Evolutionary conservation across 106 monocot species (phyloP), one percentile per base, ranked within the genome.

Genomic region (Phalaenopsis equestris): DNA sequence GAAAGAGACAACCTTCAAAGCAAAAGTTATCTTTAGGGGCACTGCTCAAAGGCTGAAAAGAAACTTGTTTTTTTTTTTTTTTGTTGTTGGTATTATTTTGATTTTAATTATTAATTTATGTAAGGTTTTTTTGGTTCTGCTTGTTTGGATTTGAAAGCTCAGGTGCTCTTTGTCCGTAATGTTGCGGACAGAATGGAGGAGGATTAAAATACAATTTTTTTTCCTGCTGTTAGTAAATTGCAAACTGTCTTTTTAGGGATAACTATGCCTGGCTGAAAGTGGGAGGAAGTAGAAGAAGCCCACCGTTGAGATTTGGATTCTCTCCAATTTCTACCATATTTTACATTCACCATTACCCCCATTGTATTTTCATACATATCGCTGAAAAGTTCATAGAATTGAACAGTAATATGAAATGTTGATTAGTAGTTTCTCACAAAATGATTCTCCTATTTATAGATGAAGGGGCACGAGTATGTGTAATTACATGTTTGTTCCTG

Each of bases 1-100:
- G 74, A 74, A 74, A 74, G 74, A 74, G 74, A 74, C 74, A 74
- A 74, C 74, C 74, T 74, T 43, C 74, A 74, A 74, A 43, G 74
- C 41, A 74, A 74, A 74, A 74, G 74, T 74, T 74, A 8, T 18
- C 74, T 74, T 42, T 70, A 38, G 70, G 70, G 30, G 39, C 15
- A 43, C 74, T 74, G 74, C 43, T 42, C 74, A 74, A 74, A 74
- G 74, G 19, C 74, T 74, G 74, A 42, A 74, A 74, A 74, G 74
- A 42, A 19, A 45, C 19, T 74, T 74, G 74, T 43, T 74, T 43
- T 41, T 19, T 74, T 74, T 74, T n/a, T 74, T 5, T 9, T 43
- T 74, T 43, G 0, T 74, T 18, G 0, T 41, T 74, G 11, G 41
- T 41, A 15, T 73, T 73, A 16, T 42, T 18, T 67, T 70, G 2